These are phyloP conservation scores for Scheffersomyces insectosa DNA, from an alignment of 1,139 yeast species.

Conservation along the genomic window DNA sequence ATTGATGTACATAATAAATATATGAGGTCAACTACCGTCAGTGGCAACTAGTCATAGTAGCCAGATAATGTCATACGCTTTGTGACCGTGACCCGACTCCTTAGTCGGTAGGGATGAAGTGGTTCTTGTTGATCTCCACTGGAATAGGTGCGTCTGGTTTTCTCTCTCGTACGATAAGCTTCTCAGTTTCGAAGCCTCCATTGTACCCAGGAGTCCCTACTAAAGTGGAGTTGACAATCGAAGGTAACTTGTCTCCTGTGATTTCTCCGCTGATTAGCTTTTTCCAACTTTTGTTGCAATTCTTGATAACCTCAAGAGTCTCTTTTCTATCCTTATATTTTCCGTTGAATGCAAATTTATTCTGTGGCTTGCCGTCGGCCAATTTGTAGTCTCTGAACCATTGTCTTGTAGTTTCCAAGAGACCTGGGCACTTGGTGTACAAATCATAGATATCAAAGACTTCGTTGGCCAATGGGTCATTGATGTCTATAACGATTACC, in stretches of 20 bases:
- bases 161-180: conserved; percentile 16
- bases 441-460: conserved; percentile 77
- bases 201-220: conserved; percentile 10
- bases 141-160: conserved; percentile 38
- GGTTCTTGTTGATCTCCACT: conserved; percentile 30
- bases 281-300: conserved; percentile 75
- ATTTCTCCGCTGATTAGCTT: conserved; percentile 55
- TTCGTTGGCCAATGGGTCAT: conserved; percentile 75
- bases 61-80: too few relatives aligned
- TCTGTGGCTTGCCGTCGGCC: conserved; percentile 89
- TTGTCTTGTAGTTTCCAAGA: conserved; percentile 77
- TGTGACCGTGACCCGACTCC: too few relatives aligned
- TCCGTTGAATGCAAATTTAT: conserved; percentile 83
- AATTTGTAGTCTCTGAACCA: conserved; percentile 92
- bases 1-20: too few relatives aligned
- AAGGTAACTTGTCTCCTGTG: conserved; percentile 34
- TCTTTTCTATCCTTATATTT: conserved; percentile 72
- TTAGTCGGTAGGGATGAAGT: conserved; percentile 15
- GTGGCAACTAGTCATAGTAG: too few relatives aligned
- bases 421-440: conserved; percentile 73
- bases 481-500: conserved; percentile 71
- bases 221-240: conserved; percentile 14
- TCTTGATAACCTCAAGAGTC: conserved; percentile 69
- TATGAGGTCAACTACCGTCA: too few relatives aligned
- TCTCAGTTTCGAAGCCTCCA: conserved; percentile 16